A percentile compares a stretch with the other conserved stretches of the same genome.
Evolutionary conservation across 176 grass and related monocot species (phyloP).

Genomic region (Paspalum notatum): DNA sequence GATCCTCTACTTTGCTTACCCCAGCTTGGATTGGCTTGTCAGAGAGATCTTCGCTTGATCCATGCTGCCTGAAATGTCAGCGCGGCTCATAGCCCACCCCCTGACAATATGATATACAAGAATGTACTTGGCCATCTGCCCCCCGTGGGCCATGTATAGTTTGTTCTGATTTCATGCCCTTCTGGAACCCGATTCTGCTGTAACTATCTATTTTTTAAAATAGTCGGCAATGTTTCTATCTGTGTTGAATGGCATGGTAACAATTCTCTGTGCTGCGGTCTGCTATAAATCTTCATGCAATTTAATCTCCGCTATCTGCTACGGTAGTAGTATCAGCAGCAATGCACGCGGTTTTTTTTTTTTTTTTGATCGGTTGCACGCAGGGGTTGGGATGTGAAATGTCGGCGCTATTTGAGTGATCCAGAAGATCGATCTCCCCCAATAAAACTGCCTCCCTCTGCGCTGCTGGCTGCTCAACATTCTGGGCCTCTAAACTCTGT

Average conservation of each 20-base stretch:
- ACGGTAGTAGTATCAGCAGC: too few species aligned
- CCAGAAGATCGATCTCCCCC: too few species aligned
- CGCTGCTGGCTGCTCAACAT: too few species aligned
- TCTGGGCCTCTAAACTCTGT: too few species aligned
- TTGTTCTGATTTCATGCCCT: not conserved
- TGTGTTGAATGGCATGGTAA: not conserved
- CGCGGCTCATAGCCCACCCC: not conserved
- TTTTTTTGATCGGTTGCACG: too few species aligned
- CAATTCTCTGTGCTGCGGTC: not conserved
- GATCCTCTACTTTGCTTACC: constrained; percentile 90
- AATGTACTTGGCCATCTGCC: not conserved
- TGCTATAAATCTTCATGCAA: not conserved
- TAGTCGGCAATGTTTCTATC: not conserved
- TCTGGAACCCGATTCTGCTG: constrained; percentile 9
- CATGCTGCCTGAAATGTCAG: constrained; percentile 3
- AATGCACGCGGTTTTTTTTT: too few species aligned
- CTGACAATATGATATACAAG: not conserved
- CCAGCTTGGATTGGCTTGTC: constrained; percentile 81
- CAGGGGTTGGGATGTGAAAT: too few species aligned
- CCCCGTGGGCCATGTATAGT: constrained; percentile 7
- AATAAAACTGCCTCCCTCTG: too few species aligned
- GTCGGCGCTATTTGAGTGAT: too few species aligned
- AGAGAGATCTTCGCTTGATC: constrained; percentile 72
- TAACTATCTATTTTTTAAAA: constrained; percentile 10
- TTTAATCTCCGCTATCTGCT: too few species aligned